Percentiles rank a stretch among this genome's conserved stretches.
Conservation (phyloP, 305 asterid genomes). For the Fraxinus greggii region DNA sequence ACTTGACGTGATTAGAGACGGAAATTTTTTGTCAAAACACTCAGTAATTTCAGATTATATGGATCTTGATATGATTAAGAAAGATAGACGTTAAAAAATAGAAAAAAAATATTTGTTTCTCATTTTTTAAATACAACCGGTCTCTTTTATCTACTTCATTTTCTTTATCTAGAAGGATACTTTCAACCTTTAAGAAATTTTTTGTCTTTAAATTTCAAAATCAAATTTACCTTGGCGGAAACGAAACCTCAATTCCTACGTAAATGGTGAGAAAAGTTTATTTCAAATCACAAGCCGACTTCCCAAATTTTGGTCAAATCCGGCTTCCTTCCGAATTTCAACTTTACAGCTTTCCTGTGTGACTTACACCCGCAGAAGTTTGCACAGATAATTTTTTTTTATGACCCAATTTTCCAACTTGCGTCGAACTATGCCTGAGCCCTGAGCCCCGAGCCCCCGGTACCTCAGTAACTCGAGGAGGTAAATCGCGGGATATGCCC, state of each 20-base stretch:
- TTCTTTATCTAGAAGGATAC: neutral
- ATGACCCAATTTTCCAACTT: no score
- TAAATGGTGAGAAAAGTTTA: neutral
- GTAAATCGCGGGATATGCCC: no score
- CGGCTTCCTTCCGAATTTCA: neutral
- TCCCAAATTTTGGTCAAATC: neutral
- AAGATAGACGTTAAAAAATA: neutral
- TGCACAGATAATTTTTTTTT: no score
- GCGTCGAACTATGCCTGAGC: no score
- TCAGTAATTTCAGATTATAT: neutral
- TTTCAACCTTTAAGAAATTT: neutral
- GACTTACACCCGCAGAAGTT: neutral
- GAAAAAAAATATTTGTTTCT: neutral
- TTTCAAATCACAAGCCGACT: neutral
- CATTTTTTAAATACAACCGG: neutral
- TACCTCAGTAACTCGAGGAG: no score
- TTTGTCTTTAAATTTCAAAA: neutral
- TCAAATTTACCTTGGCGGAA: neutral
- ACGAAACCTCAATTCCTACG: neutral
- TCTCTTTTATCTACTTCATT: neutral
- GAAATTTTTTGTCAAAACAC: neutral
- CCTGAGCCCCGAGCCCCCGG: no score
- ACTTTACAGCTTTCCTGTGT: neutral
- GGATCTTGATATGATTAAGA: neutral
- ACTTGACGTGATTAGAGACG: neutral